phyloP scores from a whole-genome alignment of 257 asterid genomes.

The Solanum clarkiae region DNA sequence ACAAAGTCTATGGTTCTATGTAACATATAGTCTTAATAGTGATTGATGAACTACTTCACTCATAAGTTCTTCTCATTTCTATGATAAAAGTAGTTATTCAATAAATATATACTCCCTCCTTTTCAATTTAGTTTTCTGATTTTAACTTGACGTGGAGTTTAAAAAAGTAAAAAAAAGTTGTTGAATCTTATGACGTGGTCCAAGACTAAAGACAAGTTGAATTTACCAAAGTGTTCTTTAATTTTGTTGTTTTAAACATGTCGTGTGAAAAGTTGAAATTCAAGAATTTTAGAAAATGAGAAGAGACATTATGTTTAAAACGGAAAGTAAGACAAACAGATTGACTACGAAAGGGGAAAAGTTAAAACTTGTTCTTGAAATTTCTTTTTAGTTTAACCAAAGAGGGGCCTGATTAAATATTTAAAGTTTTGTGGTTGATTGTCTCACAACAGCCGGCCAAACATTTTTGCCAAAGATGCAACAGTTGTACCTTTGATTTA shows the following conservation, averaged over 20 bases:
- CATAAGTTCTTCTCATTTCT: background rate
- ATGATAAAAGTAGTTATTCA: background rate
- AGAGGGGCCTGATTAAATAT: background rate
- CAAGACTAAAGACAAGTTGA: too few species aligned
- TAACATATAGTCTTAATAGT: background rate
- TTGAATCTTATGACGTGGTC: background rate
- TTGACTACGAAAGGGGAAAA: background rate
- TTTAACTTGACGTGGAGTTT: background rate
- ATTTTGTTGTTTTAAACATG: too few species aligned
- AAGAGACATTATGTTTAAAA: too few species aligned
- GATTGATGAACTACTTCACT: background rate
- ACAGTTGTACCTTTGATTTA: background rate
- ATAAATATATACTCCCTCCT: background rate
- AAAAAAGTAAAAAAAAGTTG: background rate
- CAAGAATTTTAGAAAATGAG: too few species aligned
- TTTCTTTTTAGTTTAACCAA: background rate
- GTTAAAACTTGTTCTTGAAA: background rate
- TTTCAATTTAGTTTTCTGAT: background rate
- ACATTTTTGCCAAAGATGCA: background rate
- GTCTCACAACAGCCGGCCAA: conserved; percentile 6
- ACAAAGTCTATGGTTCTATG: background rate
- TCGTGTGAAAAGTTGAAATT: too few species aligned
- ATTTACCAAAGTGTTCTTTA: too few species aligned
- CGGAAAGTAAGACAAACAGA: too few species aligned
- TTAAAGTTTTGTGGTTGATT: background rate